These are phyloP conservation scores for Kodamaea ohmeri DNA, from an alignment of 1,139 yeast genomes.

Conservation along the genomic window DNA sequence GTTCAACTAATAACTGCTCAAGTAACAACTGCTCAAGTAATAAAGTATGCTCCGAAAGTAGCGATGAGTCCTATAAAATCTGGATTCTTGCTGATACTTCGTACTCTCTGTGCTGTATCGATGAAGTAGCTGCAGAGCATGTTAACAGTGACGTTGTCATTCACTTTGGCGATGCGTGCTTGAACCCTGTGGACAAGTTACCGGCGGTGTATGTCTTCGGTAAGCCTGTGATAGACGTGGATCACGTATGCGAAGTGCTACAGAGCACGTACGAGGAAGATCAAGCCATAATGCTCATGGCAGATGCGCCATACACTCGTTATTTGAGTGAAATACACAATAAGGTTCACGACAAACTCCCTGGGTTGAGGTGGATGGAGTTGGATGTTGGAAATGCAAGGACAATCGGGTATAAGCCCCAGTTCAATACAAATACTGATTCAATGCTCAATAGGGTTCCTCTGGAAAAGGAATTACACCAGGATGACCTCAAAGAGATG, in stretches of 20 bases:
- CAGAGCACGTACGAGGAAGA: constrained; percentile 33
- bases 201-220: constrained; percentile 80
- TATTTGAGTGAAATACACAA: constrained; percentile 36
- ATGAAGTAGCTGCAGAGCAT: constrained; percentile 95
- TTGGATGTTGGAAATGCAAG: constrained; percentile 34
- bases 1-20: not conserved
- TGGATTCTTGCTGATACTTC: constrained; percentile 94
- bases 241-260: constrained; percentile 34
- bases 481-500: constrained; percentile 32
- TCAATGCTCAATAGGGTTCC: constrained; percentile 28
- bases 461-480: constrained; percentile 16
- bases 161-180: constrained; percentile 94
- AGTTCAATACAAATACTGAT: not conserved
- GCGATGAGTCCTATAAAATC: constrained; percentile 21
- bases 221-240: constrained; percentile 49
- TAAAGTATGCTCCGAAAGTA: not conserved
- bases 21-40: not conserved
- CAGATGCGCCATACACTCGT: constrained; percentile 60
- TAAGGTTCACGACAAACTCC: constrained; percentile 34
- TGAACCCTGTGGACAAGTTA: constrained; percentile 71
- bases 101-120: constrained; percentile 93
- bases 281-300: constrained; percentile 56
- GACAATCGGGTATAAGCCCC: constrained; percentile 43
- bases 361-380: constrained; percentile 50
- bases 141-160: constrained; percentile 81